A percentile compares a stretch with the other conserved stretches of the same genome.
Conservation (phyloP, 2,329 filamentous ascomycete genomes). For the Dichotomopilus funicola region DNA sequence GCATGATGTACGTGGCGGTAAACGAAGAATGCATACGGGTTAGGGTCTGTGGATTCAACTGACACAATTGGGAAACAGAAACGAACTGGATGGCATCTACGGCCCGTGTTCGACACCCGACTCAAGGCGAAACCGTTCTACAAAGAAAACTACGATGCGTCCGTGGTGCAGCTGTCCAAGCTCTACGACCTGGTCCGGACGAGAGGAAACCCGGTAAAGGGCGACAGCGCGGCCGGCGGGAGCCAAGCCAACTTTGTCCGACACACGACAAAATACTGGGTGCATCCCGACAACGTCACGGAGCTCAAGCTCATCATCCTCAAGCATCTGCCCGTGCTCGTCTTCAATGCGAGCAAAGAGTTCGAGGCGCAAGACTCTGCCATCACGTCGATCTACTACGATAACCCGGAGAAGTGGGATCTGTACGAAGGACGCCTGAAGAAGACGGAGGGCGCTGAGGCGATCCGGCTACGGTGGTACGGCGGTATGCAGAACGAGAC, state of each 20-base stretch:
- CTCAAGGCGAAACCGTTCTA: constrained; percentile 97
- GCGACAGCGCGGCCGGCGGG: constrained; percentile 85
- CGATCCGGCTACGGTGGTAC: constrained; percentile 94
- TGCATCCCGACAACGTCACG: constrained; percentile 96
- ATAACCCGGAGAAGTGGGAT: constrained; percentile 91
- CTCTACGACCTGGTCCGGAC: constrained; percentile 94
- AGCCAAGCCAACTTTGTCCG: constrained; percentile 92
- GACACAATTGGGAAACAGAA: constrained; percentile 51
- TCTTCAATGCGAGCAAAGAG: constrained; percentile 96
- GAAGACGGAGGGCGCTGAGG: constrained; percentile 96
- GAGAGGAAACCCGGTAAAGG: constrained; percentile 83
- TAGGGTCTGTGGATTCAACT: background rate
- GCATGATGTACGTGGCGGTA: constrained; percentile 66
- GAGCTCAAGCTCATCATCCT: constrained; percentile 96
- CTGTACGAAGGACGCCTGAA: constrained; percentile 90
- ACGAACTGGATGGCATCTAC: constrained; percentile 87
- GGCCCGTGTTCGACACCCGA: constrained; percentile 89
- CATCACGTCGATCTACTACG: constrained; percentile 98
- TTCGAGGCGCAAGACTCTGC: constrained; percentile 86
- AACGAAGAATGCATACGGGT: background rate
- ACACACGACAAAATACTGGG: constrained; percentile 99
- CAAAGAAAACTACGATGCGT: constrained; percentile 96
- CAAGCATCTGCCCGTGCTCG: constrained; percentile 92
- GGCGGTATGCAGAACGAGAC: constrained; percentile 92
- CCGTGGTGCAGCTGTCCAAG: constrained; percentile 88